Evolutionary conservation across 1,284 basidiomycete genomes (phyloP), one percentile per base, ranked within the genome.

Genomic region (Cutaneotrichosporon sp.): DNA sequence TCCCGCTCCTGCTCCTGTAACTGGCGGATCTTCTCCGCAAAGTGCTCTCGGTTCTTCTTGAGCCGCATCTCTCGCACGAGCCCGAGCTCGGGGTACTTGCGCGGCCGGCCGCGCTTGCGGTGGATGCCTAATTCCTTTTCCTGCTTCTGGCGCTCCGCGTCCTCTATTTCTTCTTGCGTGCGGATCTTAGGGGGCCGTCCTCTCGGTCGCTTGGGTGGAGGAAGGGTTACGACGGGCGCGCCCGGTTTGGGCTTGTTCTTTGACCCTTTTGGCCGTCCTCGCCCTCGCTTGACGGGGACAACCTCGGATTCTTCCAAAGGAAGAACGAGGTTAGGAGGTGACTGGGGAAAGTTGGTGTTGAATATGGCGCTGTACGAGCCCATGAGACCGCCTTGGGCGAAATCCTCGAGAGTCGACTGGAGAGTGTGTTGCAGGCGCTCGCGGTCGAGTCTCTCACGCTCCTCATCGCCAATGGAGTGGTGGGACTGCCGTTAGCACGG

Each of bases 11-110:
- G 25, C n/a, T 61, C 59, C 37, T 63, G 57, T 20, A 62, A 45
- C 31, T 55, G 22, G 16, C 59, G 46, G 12, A 69, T 52, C 39
- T 69, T 54, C 47, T 67, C 64, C 26, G 59, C 61, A 32, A 63
- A 67, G 41, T 65, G 61, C 16, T 54, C 60, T 24, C 69, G 46
- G 47, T 73, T 71, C 64, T 65, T 65, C 61, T 67, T 71, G 54
- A 73, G 55, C 19, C 71, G 58, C 68, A 73, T 70, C 45, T 73
- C 69, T 17, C 71, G 57, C 10, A 73, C 69, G 10, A 71, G 58
- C 22, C 65, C 68, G 25, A 60, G 51, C 26, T 69, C 71, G 9
- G 69, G 69, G 49, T 65, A 73, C 52, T 71, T 71, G 19, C 71
- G 52, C 10, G 71, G 71, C 39, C 71, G 37, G 12, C 71, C 71